Conservation (phyloP, 73 alveolate species). For the Tetrahymena borealis region DNA sequence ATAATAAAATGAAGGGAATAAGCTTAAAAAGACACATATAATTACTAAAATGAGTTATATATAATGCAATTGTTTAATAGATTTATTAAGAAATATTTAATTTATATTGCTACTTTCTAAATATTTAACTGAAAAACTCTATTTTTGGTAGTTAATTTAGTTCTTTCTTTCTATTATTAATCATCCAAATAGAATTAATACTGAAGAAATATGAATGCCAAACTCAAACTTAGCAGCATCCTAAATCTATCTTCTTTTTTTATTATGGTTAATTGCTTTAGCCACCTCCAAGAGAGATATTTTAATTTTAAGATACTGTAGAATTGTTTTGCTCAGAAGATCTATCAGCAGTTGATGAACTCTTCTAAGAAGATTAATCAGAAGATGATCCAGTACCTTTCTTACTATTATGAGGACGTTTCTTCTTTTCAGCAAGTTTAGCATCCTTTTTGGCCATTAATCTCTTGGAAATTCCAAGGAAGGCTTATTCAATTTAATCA, state of each 20-base stretch:
- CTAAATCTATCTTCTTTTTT: not conserved
- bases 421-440: not conserved
- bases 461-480: conserved; percentile 21
- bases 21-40: too few relatives aligned
- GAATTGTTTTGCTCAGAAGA: not conserved
- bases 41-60: too few relatives aligned
- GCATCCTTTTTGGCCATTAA: conserved; percentile 46
- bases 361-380: not conserved
- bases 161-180: too few relatives aligned
- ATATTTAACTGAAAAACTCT: too few relatives aligned
- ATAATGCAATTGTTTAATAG: too few relatives aligned
- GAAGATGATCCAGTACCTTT: not conserved
- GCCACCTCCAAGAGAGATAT: not conserved
- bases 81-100: too few relatives aligned
- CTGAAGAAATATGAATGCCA: not conserved
- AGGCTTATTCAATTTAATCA: conserved; percentile 28
- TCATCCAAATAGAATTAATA: too few relatives aligned
- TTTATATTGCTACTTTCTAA: too few relatives aligned
- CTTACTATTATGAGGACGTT: not conserved
- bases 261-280: not conserved
- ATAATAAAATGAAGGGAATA: too few relatives aligned
- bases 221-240: not conserved
- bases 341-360: not conserved
- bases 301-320: not conserved
- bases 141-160: too few relatives aligned